phyloP scores from a whole-genome alignment of 768 basidiomycete genomes.

The Hemileccinum impolitum region DNA sequence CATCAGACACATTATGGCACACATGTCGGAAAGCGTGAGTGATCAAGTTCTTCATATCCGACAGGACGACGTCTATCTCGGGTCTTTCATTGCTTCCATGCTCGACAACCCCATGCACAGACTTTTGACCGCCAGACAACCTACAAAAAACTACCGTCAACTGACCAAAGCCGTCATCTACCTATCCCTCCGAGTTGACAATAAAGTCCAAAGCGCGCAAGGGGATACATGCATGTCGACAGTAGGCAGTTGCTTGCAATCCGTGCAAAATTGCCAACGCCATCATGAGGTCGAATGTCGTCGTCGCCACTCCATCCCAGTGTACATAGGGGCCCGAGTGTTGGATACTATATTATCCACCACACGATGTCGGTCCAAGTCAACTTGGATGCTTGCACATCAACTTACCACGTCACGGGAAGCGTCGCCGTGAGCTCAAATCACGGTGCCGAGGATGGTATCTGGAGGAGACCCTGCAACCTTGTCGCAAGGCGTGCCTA shows the following conservation, averaged over 20 bases:
- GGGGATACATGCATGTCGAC: background rate
- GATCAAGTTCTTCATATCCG: no score
- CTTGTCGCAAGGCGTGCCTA: no score
- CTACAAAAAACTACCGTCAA: background rate
- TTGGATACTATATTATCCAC: background rate
- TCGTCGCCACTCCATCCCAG: background rate
- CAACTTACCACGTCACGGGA: no score
- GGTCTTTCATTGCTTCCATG: background rate
- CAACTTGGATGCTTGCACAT: no score
- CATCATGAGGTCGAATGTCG: background rate
- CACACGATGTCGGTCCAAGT: background rate
- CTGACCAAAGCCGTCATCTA: constrained; percentile 3
- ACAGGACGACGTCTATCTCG: no score
- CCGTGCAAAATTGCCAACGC: background rate
- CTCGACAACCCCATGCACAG: background rate
- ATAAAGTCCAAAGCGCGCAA: background rate
- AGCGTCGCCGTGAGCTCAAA: no score
- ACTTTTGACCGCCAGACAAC: background rate
- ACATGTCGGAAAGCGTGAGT: no score
- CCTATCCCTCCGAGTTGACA: background rate
- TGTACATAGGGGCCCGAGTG: no score
- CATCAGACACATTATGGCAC: no score
- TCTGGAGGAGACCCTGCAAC: no score
- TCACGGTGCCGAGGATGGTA: no score
- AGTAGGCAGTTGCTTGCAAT: background rate